Evolutionary conservation across 768 basidiomycete species (phyloP), one percentile per base, ranked within the genome.

Genomic region (Phylloporus sp.): DNA sequence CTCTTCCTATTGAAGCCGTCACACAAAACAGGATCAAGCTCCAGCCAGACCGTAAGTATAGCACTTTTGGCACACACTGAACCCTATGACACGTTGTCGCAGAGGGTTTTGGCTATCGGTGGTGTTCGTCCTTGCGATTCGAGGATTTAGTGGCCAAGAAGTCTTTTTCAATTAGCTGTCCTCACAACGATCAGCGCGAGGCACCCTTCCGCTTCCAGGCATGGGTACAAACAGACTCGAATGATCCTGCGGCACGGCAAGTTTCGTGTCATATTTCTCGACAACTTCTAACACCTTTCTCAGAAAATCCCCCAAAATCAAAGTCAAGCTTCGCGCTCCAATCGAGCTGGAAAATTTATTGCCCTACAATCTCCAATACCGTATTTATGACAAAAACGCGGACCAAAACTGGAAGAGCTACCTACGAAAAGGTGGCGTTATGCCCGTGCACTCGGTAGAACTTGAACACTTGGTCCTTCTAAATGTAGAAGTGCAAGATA

Each of bases 91-190:
- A 42, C 10, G 12, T 23, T 34, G 13, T 42, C 43, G 20, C 60
- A 97, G 95, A 92, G 69, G 97, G 97, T 15, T 97, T 98, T 63
- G 94, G 94, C 18, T 97, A 97, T 71, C 86, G 83, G 62, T 98
- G 95, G 95, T 94, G 89, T 41, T 71, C 80, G 39, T 81, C 93
- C 4, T 80, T 95, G 35, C 83, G 89, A 46, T 95, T 93, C 81
- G 91, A 97, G 59, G 94, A 97, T 58, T 73, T 99, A 2, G 72
- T 94, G 22, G 70, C 79, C 3, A 80, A 75, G 56, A 82, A 74
- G 62, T 81, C 73, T 38, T 83, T 95, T 39, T 87, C 90, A 2
- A 78, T 98, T 49, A 85, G 81, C 39, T 99, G 97, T 68, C 84
- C 88, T 40, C 91, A 95, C 61, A 76, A 80, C 27, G 84, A 93